These are phyloP conservation scores for Kalanchoe fedtschenkoi DNA, from an alignment of 164 flowering plant genomes.

Conservation along the genomic window DNA sequence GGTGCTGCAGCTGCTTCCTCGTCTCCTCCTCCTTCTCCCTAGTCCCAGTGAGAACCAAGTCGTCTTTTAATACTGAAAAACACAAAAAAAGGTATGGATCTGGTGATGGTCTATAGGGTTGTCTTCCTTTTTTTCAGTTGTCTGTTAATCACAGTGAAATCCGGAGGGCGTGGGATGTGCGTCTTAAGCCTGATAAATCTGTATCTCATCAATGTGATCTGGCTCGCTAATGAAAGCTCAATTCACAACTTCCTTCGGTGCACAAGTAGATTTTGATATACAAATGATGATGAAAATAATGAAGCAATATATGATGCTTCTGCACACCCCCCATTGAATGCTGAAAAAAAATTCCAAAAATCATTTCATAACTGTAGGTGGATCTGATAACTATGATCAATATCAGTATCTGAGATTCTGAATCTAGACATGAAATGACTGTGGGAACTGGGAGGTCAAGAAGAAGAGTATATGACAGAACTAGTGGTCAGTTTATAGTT, in stretches of 20 bases:
- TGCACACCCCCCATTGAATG: neutral
- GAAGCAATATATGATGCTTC: neutral
- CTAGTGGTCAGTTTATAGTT: too few relatives aligned
- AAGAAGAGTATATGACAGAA: too few relatives aligned
- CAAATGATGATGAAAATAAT: neutral
- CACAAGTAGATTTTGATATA: neutral
- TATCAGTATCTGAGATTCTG: too few relatives aligned
- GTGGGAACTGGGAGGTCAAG: neutral
- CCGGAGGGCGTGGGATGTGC: neutral
- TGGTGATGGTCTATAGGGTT: neutral
- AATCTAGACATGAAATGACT: too few relatives aligned
- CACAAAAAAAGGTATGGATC: too few relatives aligned
- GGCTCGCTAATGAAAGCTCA: neutral
- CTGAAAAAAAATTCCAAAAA: too few relatives aligned
- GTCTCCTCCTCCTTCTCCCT: neutral
- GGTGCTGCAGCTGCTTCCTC: conserved; percentile 30
- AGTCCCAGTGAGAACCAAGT: neutral
- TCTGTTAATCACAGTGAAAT: neutral
- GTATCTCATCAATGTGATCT: neutral
- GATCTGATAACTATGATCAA: too few relatives aligned
- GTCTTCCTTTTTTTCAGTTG: neutral
- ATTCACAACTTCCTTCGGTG: neutral
- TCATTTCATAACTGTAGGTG: neutral
- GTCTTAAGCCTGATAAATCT: neutral
- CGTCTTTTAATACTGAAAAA: neutral